Conservation (phyloP, 805 yeast genomes). For the Sugiyamaella valdiviana region DNA sequence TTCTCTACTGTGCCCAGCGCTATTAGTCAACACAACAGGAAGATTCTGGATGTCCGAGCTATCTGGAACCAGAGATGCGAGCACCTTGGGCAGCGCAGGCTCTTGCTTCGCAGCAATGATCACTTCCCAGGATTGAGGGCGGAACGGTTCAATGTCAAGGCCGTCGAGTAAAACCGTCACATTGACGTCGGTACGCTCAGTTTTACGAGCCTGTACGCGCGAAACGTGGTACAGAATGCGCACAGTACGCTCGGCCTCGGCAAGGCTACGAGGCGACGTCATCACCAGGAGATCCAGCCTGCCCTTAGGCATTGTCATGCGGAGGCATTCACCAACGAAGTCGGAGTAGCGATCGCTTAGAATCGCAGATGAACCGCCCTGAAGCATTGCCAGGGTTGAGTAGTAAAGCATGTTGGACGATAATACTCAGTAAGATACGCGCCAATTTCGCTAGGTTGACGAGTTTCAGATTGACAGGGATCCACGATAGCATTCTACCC, state of each 20-base stretch:
- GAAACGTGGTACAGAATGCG: slow-evolving; percentile 25
- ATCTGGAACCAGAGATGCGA: slow-evolving; percentile 20
- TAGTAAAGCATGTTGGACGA: slow-evolving; percentile 18
- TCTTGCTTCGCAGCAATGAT: slow-evolving; percentile 27
- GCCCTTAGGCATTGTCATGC: slow-evolving; percentile 28
- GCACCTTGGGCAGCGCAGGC: slow-evolving; percentile 15
- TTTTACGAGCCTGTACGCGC: slow-evolving; percentile 15
- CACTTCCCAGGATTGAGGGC: slow-evolving; percentile 31
- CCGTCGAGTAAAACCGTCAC: slow-evolving; percentile 31
- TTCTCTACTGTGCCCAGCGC: background rate
- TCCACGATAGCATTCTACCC: background rate
- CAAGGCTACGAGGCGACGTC: slow-evolving; percentile 22
- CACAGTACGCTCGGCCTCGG: slow-evolving; percentile 23
- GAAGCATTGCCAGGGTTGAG: slow-evolving; percentile 23
- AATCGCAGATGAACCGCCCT: slow-evolving; percentile 12
- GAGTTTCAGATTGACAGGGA: background rate
- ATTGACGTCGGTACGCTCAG: slow-evolving; percentile 12
- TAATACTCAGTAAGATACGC: background rate
- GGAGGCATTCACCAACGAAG: slow-evolving; percentile 25
- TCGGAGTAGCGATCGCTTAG: slow-evolving; percentile 16
- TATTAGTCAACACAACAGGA: slow-evolving; percentile 21
- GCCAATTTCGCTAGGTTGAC: background rate
- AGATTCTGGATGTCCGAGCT: slow-evolving; percentile 15
- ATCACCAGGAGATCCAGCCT: slow-evolving; percentile 26
- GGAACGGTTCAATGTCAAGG: slow-evolving; percentile 22